phyloP scores from a whole-genome alignment of 106 monocot genomes.

The Acorus calamus region DNA sequence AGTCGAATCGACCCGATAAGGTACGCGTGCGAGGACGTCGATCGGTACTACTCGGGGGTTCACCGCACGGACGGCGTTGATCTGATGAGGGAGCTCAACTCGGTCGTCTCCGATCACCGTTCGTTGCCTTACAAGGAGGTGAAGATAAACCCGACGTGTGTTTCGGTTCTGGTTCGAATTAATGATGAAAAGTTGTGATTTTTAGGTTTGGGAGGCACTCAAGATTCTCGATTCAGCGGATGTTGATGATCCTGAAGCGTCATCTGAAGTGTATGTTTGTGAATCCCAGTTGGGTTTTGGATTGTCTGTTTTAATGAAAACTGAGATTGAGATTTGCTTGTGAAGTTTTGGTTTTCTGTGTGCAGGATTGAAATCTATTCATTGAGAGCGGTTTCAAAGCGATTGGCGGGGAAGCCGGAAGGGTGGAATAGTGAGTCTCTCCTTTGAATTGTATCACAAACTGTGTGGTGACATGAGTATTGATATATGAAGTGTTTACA shows the following conservation, averaged over 20 bases:
- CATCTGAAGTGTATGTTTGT: constrained; percentile 44
- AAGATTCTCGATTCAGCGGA: constrained; percentile 70
- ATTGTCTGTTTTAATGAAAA: not conserved
- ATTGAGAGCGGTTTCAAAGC: constrained; percentile 51
- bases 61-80: constrained; percentile 25
- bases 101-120: constrained; percentile 38
- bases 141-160: not conserved
- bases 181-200: not conserved
- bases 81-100: constrained; percentile 25
- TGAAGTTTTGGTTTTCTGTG: not conserved
- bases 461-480: too few species aligned
- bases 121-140: constrained; percentile 42
- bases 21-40: constrained; percentile 44
- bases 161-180: not conserved
- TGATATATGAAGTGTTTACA: too few species aligned
- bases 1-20: not conserved
- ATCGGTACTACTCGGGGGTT: constrained; percentile 21
- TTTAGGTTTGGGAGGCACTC: constrained; percentile 81
- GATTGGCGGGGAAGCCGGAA: constrained; percentile 53
- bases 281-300: not conserved
- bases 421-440: constrained; percentile 83
- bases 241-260: constrained; percentile 39
- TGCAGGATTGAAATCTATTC: constrained; percentile 81
- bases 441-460: not conserved
- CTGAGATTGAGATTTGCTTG: not conserved